Percentiles rank a stretch among this genome's conserved stretches.
Conservation (phyloP, 176 grass and related monocot genomes). For the Alopecurus myosuroides region DNA sequence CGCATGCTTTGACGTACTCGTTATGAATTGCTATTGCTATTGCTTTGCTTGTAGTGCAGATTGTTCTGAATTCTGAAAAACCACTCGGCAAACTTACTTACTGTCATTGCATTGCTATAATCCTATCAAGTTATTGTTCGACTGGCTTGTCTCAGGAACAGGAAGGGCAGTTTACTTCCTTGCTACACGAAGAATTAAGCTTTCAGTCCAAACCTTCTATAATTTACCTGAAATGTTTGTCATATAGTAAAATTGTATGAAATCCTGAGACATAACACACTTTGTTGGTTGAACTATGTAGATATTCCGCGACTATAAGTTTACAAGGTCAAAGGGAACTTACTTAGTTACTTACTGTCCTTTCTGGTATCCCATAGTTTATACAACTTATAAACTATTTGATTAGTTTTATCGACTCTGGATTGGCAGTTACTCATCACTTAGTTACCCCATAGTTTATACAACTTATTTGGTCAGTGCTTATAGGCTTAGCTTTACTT, state of each 20-base stretch:
- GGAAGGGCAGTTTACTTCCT: too few species aligned
- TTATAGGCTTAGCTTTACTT: background rate
- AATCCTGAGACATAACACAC: too few species aligned
- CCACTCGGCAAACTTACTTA: background rate
- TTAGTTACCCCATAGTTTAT: background rate
- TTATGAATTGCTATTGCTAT: slow-evolving; percentile 1
- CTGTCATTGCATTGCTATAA: background rate
- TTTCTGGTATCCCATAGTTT: background rate
- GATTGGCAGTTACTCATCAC: background rate
- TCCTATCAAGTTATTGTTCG: too few species aligned
- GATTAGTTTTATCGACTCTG: background rate
- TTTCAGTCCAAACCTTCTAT: too few species aligned
- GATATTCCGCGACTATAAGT: too few species aligned
- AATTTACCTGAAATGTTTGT: too few species aligned
- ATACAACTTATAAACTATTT: background rate
- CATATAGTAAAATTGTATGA: too few species aligned
- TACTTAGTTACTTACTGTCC: background rate
- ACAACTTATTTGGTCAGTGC: background rate
- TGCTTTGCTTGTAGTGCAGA: background rate
- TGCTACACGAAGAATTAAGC: too few species aligned
- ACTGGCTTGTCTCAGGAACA: too few species aligned
- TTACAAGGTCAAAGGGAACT: too few species aligned
- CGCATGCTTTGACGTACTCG: background rate
- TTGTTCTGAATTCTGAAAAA: background rate
- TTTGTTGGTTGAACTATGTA: too few species aligned